These are phyloP conservation scores for Spirogloea muscicola DNA, from an alignment of 139 green algal species.

Conservation along the genomic window DNA sequence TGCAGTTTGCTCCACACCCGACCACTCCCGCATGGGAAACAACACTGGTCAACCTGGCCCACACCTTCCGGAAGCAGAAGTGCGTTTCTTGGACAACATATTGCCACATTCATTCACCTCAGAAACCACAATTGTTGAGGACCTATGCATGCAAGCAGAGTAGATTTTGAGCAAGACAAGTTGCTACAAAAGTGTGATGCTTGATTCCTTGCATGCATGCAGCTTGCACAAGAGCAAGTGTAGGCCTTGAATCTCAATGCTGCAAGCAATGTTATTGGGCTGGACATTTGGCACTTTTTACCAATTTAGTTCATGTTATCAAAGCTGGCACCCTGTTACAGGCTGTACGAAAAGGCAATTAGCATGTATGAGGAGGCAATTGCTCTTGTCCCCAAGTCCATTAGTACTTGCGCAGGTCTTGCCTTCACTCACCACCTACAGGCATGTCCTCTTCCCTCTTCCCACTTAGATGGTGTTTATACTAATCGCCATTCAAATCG, in stretches of 20 bases:
- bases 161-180: too few species aligned
- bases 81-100: not conserved
- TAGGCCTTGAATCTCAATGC: too few species aligned
- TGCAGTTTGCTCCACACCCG: slow-evolving; percentile 47
- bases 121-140: too few species aligned
- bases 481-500: not conserved
- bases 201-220: too few species aligned
- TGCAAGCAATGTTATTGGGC: not conserved
- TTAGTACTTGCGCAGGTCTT: slow-evolving; percentile 70
- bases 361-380: slow-evolving; percentile 64
- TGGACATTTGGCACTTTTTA: slow-evolving; percentile 6
- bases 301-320: too few species aligned
- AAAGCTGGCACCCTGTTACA: too few species aligned
- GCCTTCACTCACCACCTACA: slow-evolving; percentile 75
- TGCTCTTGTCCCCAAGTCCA: slow-evolving; percentile 54
- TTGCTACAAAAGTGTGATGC: too few species aligned
- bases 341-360: slow-evolving; percentile 51
- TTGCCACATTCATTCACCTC: too few species aligned
- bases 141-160: too few species aligned
- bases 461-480: too few species aligned
- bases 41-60: slow-evolving; percentile 77
- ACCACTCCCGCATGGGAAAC: slow-evolving; percentile 67
- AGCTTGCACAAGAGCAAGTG: too few species aligned
- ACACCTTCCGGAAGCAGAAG: slow-evolving; percentile 77
- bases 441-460: slow-evolving; percentile 23